Evolutionary conservation across 345 rosid species (phyloP).

Genomic region (Capsella bursapastoris): DNA sequence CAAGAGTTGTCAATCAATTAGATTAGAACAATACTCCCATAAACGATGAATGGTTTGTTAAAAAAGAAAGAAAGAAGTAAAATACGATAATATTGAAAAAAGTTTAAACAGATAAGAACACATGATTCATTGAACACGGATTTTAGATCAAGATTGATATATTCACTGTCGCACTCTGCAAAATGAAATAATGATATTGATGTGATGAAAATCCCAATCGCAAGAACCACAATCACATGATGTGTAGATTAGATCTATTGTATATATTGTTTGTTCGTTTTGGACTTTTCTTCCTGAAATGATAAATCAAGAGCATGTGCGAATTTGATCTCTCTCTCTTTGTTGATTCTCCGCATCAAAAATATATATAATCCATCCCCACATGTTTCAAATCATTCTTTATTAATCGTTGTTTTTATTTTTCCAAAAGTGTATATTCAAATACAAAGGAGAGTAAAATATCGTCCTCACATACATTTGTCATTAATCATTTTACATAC

Average conservation of each 20-base stretch:
- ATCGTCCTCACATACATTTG: background rate
- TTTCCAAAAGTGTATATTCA: background rate
- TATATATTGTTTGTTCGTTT: background rate
- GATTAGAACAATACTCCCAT: too few species aligned
- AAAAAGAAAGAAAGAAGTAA: too few species aligned
- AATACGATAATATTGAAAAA: too few species aligned
- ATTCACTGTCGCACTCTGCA: background rate
- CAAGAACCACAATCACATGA: slow-evolving; percentile 38
- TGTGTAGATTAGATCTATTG: slow-evolving; percentile 16
- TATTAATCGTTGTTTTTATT: background rate
- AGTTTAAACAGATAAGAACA: too few species aligned
- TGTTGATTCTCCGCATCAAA: slow-evolving; percentile 47
- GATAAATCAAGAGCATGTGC: slow-evolving; percentile 34
- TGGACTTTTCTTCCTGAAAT: slow-evolving; percentile 33
- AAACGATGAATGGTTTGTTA: too few species aligned
- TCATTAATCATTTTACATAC: background rate
- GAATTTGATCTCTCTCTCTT: slow-evolving; percentile 37
- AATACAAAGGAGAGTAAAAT: slow-evolving; percentile 7
- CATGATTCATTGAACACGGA: too few species aligned
- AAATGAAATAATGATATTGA: background rate
- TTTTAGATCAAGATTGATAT: background rate
- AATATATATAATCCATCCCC: slow-evolving; percentile 34
- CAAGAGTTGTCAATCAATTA: too few species aligned
- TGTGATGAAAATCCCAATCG: slow-evolving; percentile 1
- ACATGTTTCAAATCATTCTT: slow-evolving; percentile 16